A percentile compares a stretch with the other conserved stretches of the same genome.
Evolutionary conservation across 2,329 filamentous ascomycete species (phyloP).

Genomic region (Neurospora crassa): DNA sequence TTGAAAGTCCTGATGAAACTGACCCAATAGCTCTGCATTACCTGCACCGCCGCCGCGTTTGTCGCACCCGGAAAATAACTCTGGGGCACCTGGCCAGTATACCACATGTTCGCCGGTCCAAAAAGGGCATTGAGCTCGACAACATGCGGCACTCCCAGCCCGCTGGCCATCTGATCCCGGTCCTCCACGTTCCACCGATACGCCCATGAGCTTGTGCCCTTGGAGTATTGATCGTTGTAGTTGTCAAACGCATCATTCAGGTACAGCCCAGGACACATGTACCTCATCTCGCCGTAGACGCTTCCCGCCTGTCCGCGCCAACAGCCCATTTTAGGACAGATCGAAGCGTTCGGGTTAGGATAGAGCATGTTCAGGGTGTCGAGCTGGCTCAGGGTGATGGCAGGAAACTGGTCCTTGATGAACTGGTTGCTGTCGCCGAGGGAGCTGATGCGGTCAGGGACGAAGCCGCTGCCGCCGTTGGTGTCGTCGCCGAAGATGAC

Average conservation of each 20-base stretch:
- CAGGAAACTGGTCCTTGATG: conserved; percentile 48
- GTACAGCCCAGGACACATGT: conserved; percentile 53
- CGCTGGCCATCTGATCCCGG: conserved; percentile 36
- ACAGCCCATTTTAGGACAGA: conserved; percentile 37
- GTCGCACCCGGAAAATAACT: conserved; percentile 42
- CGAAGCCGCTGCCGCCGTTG: conserved; percentile 57
- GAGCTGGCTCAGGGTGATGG: conserved; percentile 41
- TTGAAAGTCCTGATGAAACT: conserved; percentile 60
- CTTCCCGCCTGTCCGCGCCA: conserved; percentile 51
- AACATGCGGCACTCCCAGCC: conserved; percentile 57
- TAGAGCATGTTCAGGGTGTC: conserved; percentile 44
- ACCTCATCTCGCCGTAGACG: conserved; percentile 55
- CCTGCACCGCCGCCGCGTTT: conserved; percentile 48
- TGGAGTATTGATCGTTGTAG: conserved; percentile 19
- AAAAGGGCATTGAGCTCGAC: conserved; percentile 59
- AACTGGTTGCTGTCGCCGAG: conserved; percentile 42
- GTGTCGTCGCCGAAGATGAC: conserved; percentile 47
- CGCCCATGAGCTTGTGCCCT: conserved; percentile 41
- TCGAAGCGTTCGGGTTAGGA: conserved; percentile 33
- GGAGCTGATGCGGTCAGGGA: conserved; percentile 37
- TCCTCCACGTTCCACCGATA: conserved; percentile 64
- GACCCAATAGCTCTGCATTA: conserved; percentile 64
- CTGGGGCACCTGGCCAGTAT: conserved; percentile 30
- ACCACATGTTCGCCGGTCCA: conserved; percentile 47
- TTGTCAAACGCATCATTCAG: conserved; percentile 33